A percentile compares a stretch with the other conserved stretches of the same genome.
Evolutionary conservation across 352 stramenopile genomes (phyloP).

Genomic region (Globisporangium perplexum): DNA sequence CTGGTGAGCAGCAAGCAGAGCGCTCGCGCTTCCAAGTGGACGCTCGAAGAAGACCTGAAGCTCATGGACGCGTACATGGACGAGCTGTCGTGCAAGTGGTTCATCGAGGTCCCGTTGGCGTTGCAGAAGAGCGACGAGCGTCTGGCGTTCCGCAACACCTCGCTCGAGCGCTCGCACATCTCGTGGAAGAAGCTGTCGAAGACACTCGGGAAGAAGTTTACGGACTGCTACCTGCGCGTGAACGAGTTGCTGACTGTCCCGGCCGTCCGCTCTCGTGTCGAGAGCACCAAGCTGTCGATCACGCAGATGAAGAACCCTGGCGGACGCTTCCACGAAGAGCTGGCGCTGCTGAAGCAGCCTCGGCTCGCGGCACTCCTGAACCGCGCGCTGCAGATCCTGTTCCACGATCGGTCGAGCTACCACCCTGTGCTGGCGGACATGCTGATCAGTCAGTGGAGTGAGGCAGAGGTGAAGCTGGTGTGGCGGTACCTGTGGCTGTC

Average conservation of each 20-base stretch:
- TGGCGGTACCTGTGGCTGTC: conserved; percentile 81
- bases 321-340: conserved; percentile 67
- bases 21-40: conserved; percentile 54
- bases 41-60: conserved; percentile 48
- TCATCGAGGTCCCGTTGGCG: conserved; percentile 68
- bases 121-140: conserved; percentile 59
- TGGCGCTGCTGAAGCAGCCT: conserved; percentile 46
- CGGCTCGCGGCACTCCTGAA: conserved; percentile 55
- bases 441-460: conserved; percentile 65
- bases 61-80: conserved; percentile 75
- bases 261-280: conserved; percentile 50
- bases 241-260: conserved; percentile 58
- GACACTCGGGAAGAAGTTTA: conserved; percentile 50
- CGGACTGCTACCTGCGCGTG: conserved; percentile 67
- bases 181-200: conserved; percentile 64
- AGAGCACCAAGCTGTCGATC: conserved; percentile 51
- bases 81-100: conserved; percentile 66
- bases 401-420: conserved; percentile 70
- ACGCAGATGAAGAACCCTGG: conserved; percentile 67
- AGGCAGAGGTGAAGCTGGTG: conserved; percentile 75
- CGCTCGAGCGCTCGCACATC: conserved; percentile 50
- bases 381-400: conserved; percentile 74
- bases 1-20: conserved; percentile 46
- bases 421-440: conserved; percentile 65
- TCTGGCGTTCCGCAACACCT: conserved; percentile 58